Conservation (phyloP, 805 yeast genomes). For the Wickerhamomyces ciferrii region DNA sequence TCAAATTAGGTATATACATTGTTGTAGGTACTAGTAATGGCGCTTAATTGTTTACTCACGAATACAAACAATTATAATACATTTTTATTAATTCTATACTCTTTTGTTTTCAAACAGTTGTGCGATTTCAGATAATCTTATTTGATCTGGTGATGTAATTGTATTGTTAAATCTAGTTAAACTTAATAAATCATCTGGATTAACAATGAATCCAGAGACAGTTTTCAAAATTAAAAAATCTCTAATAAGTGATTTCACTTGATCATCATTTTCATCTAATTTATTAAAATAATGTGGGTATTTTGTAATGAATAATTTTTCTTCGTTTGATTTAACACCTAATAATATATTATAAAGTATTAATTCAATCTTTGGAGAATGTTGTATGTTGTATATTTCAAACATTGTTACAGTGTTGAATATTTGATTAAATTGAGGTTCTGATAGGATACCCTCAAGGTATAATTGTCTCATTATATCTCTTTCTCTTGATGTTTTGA, state of each 20-base stretch:
- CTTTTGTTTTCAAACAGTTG: neutral
- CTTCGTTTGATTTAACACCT: slow-evolving; percentile 6
- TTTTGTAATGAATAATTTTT: slow-evolving; percentile 5
- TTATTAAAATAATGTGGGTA: slow-evolving; percentile 17
- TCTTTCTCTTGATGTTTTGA: slow-evolving; percentile 16
- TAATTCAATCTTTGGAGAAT: neutral
- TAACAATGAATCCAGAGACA: slow-evolving; percentile 5
- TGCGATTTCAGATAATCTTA: neutral
- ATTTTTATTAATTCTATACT: neutral
- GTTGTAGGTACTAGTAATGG: too few species aligned
- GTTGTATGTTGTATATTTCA: neutral
- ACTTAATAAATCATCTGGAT: neutral
- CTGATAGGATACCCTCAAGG: neutral
- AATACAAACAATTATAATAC: too few species aligned
- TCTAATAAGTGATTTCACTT: slow-evolving; percentile 6
- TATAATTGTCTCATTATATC: slow-evolving; percentile 1
- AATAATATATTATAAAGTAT: slow-evolving; percentile 6
- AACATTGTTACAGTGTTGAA: slow-evolving; percentile 10
- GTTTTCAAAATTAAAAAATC: slow-evolving; percentile 13
- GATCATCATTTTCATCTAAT: slow-evolving; percentile 9
- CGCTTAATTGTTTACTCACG: too few species aligned
- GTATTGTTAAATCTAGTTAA: neutral
- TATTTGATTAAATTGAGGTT: slow-evolving; percentile 7
- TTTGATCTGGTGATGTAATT: neutral
- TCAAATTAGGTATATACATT: too few species aligned